Percentiles rank a stretch among this genome's conserved stretches.
Evolutionary conservation across 192 early-diverging fungal species (phyloP).

Genomic region (Podila clonocystis): DNA sequence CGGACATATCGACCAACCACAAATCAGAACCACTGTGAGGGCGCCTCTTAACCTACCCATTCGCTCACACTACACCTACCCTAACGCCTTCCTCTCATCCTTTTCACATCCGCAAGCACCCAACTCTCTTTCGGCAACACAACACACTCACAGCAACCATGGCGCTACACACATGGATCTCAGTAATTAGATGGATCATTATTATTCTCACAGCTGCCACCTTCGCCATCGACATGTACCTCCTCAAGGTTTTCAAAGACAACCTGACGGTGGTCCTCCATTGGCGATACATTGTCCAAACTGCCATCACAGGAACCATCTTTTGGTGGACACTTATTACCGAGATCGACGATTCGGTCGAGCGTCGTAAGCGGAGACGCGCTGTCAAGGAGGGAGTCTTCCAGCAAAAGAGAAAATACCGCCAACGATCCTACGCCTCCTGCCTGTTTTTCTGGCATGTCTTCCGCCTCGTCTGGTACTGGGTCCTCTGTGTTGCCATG

Average conservation of each 20-base stretch:
- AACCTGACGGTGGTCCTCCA: constrained; percentile 11
- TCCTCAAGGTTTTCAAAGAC: constrained; percentile 15
- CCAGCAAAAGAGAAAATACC: not conserved
- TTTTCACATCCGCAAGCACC: not conserved
- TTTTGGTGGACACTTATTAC: constrained; percentile 13
- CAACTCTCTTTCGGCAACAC: not conserved
- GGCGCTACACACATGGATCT: constrained; percentile 12
- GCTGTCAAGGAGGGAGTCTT: not conserved
- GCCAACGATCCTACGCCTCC: not conserved
- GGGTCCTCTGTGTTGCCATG: not conserved
- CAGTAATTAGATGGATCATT: constrained; percentile 7
- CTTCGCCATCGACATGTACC: constrained; percentile 23
- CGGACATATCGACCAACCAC: too few species aligned
- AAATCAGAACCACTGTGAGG: too few species aligned
- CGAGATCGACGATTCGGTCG: constrained; percentile 13
- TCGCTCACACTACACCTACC: too few species aligned
- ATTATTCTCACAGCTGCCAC: not conserved
- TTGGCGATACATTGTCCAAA: constrained; percentile 16
- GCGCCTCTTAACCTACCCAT: too few species aligned
- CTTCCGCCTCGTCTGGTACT: constrained; percentile 9
- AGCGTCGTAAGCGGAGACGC: not conserved
- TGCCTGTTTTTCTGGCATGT: not conserved
- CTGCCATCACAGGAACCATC: constrained; percentile 1
- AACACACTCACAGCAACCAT: not conserved
- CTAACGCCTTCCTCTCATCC: not conserved